phyloP scores from a whole-genome alignment of 495 filamentous ascomycete species.

The Massariosphaeria phaeospora region DNA sequence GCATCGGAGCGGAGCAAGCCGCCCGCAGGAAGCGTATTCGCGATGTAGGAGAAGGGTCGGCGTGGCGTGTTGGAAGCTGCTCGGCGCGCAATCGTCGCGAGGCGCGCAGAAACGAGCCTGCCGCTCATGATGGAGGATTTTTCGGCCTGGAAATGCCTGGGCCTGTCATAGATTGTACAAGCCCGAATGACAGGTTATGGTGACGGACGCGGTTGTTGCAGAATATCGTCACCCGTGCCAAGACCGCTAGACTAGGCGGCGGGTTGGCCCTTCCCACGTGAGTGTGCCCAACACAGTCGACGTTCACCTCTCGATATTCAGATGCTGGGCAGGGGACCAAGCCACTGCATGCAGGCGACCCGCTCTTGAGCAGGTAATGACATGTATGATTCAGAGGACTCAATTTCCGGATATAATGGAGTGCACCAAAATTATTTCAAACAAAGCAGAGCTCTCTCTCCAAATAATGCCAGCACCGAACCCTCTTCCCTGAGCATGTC shows the following conservation, averaged over 20 bases:
- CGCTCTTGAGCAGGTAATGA: too few relatives aligned
- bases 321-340: too few relatives aligned
- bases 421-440: slow-evolving; percentile 41
- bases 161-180: neutral
- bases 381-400: too few relatives aligned
- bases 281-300: too few relatives aligned
- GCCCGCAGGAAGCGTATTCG: slow-evolving; percentile 50
- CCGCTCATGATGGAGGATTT: slow-evolving; percentile 61
- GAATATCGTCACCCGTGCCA: too few relatives aligned
- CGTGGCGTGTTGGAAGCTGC: slow-evolving; percentile 52
- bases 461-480: slow-evolving; percentile 55
- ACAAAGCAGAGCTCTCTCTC: slow-evolving; percentile 59
- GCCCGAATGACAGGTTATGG: neutral
- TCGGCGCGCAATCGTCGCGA: slow-evolving; percentile 60
- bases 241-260: too few relatives aligned
- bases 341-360: too few relatives aligned
- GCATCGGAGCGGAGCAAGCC: slow-evolving; percentile 65
- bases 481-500: slow-evolving; percentile 55
- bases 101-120: slow-evolving; percentile 70
- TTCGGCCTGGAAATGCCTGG: neutral
- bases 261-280: too few relatives aligned
- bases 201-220: neutral
- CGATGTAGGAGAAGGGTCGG: slow-evolving; percentile 59
- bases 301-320: too few relatives aligned
- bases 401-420: too few relatives aligned